A percentile compares a stretch with the other conserved stretches of the same genome.
phyloP scores from a whole-genome alignment of 2,329 filamentous ascomycete species.

The Hypocrella siamensis region DNA sequence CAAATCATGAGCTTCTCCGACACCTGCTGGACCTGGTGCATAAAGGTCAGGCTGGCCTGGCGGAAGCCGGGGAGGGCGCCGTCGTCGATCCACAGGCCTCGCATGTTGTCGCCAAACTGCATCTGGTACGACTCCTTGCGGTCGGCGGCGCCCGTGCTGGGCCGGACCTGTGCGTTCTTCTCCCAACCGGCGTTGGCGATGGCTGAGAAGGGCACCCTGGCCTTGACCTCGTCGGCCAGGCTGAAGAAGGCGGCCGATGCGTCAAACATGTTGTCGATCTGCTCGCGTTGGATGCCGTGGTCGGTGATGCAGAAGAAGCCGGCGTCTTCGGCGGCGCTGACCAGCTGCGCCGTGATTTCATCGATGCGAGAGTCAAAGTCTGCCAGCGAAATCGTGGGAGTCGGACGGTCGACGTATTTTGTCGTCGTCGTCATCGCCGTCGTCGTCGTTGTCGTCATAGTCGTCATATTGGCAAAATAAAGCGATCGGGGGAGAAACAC shows the following conservation, averaged over 20 bases:
- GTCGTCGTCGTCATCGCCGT: slow-evolving; percentile 7
- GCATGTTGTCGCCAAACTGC: slow-evolving; percentile 41
- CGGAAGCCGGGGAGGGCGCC: slow-evolving; percentile 31
- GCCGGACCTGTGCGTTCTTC: slow-evolving; percentile 39
- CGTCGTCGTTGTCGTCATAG: too few relatives aligned
- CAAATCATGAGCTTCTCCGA: slow-evolving; percentile 42
- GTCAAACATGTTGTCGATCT: slow-evolving; percentile 35
- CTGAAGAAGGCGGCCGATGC: slow-evolving; percentile 37
- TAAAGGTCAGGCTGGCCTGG: slow-evolving; percentile 29
- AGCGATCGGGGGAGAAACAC: too few relatives aligned
- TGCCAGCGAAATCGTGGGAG: slow-evolving; percentile 31
- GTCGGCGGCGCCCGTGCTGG: slow-evolving; percentile 41
- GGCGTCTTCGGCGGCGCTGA: slow-evolving; percentile 37
- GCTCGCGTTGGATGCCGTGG: slow-evolving; percentile 32
- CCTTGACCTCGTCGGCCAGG: slow-evolving; percentile 34
- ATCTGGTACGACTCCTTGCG: slow-evolving; percentile 48
- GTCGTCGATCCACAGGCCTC: slow-evolving; percentile 35
- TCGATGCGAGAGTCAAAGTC: slow-evolving; percentile 36
- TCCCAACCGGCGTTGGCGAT: slow-evolving; percentile 45
- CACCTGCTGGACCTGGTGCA: slow-evolving; percentile 34
- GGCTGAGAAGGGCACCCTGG: slow-evolving; percentile 33
- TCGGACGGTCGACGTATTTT: slow-evolving; percentile 23
- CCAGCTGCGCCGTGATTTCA: slow-evolving; percentile 33
- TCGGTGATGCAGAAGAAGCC: slow-evolving; percentile 45
- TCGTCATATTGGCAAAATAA: too few relatives aligned